Base-by-base conservation (phyloP, 1,284 basidiomycete genomes). In the Schizopora paradoxa region DNA sequence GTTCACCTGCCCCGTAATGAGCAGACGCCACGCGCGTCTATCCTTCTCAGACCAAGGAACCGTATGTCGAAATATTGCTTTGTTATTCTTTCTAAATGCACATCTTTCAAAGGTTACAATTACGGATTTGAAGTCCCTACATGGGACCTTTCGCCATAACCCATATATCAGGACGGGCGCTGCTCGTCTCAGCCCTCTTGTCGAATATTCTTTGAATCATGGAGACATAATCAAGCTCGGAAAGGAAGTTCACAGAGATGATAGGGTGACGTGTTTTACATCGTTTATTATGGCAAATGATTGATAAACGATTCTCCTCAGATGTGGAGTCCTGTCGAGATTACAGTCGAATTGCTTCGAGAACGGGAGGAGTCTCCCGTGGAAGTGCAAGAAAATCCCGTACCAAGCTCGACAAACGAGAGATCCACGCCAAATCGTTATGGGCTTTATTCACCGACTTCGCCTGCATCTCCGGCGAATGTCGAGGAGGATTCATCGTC, bases 1-100 rank as follows among this genome's bases (percentile, higher is more conserved):
- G 7, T 50, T 50, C 44, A 50, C 43, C 34, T 41, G 48, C 13
- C 48, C 48, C 5, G 48, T 50, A 7, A 50, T 50, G 48, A 50
- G 48, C 38, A 46, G 48, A 33, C 27, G 25, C 27, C 48, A 50
- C 28, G 48, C 48, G 26, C 37, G 44, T 16, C 41, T 50, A 41
- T 28, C 39, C 8, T 46, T 50, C 19, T 38, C 31, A 18, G 32
- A 42, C 3, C 33, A 50, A 38, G 44, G 48, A 1, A 40, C 22
- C 14, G 48, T 46, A 23, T 40, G 48, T 50, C 29, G 22, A 16
- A 14, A 32, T 37, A 5, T 2, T 6, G 29, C 37, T 5, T 14
- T 23, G 25, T 44, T 38, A 27, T 38, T 41, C 44, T 19, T 22
- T 40, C 21, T 19, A 14, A 25, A 3, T 16, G 39, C 8, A 8